Percentiles rank a stretch among this genome's conserved stretches.
These are phyloP conservation scores for Mortierella alpina DNA, from an alignment of 192 early-diverging fungal species.

Conservation along the genomic window DNA sequence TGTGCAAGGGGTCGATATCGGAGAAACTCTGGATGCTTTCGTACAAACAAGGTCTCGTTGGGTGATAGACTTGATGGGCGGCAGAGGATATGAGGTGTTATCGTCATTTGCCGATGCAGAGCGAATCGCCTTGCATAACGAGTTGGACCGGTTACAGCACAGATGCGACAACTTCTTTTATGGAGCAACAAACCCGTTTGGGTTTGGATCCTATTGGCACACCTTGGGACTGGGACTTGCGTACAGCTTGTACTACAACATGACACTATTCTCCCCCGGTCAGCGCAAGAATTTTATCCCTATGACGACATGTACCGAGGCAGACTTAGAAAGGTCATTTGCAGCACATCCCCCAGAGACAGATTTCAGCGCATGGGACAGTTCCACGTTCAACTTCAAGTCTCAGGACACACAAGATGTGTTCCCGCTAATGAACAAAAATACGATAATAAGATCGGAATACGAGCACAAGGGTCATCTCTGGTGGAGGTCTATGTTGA, in stretches of 20 bases:
- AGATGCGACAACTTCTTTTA: constrained; percentile 29
- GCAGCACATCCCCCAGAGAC: constrained; percentile 6
- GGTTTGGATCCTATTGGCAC: constrained; percentile 28
- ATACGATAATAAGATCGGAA: not conserved
- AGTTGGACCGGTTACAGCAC: constrained; percentile 31
- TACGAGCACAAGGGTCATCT: constrained; percentile 19
- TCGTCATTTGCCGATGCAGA: constrained; percentile 13
- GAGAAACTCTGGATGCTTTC: constrained; percentile 15
- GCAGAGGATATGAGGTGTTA: constrained; percentile 18
- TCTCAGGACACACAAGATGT: not conserved
- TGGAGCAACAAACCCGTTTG: not conserved
- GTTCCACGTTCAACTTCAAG: constrained; percentile 28
- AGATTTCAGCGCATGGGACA: not conserved
- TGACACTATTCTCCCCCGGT: constrained; percentile 21
- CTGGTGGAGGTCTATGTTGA: constrained; percentile 40
- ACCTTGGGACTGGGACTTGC: constrained; percentile 20
- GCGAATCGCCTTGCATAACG: constrained; percentile 8
- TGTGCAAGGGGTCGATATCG: constrained; percentile 22
- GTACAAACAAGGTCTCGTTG: constrained; percentile 40
- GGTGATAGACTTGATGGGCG: constrained; percentile 23
- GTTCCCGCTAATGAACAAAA: not conserved
- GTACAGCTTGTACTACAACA: constrained; percentile 27
- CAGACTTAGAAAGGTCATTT: constrained; percentile 15
- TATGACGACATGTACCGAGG: constrained; percentile 18
- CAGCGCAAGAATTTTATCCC: constrained; percentile 5